Evolutionary conservation across 345 rosid genomes (phyloP).

Genomic region (Diplotaxis tenuifolia): DNA sequence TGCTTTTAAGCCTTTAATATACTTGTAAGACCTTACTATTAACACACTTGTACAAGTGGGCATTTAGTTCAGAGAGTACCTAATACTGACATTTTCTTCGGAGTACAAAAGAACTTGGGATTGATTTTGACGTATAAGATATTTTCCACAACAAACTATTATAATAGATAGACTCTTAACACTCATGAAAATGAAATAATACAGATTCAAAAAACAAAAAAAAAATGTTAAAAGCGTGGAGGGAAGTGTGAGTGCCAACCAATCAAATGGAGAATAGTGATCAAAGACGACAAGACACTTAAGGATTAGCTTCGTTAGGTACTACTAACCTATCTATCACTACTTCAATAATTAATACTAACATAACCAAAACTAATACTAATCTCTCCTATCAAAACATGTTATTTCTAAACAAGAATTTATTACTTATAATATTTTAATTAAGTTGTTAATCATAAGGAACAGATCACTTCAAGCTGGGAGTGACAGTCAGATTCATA

Average conservation of each 20-base stretch:
- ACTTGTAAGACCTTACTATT: background rate
- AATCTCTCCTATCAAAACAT: background rate
- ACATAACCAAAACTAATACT: constrained; percentile 8
- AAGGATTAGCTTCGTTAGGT: constrained; percentile 39
- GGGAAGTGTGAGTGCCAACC: constrained; percentile 37
- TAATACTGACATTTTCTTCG: constrained; percentile 11
- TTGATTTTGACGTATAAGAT: constrained; percentile 18
- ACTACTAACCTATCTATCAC: constrained; percentile 38
- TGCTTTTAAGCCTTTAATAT: background rate
- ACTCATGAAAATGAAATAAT: constrained; percentile 31
- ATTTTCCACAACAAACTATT: constrained; percentile 2
- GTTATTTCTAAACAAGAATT: background rate
- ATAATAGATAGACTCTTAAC: constrained; percentile 14
- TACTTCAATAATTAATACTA: constrained; percentile 29
- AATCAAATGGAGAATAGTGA: constrained; percentile 22
- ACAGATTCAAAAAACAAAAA: background rate
- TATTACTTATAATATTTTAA: background rate
- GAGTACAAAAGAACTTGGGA: constrained; percentile 16
- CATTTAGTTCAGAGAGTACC: background rate
- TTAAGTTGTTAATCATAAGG: background rate
- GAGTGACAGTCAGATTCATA: constrained; percentile 27
- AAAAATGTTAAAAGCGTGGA: constrained; percentile 21
- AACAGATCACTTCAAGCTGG: constrained; percentile 32
- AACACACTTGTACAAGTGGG: background rate
- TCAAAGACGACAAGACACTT: constrained; percentile 38